Evolutionary conservation across 306 rosid genomes (phyloP).

Genomic region (Malus fusca): DNA sequence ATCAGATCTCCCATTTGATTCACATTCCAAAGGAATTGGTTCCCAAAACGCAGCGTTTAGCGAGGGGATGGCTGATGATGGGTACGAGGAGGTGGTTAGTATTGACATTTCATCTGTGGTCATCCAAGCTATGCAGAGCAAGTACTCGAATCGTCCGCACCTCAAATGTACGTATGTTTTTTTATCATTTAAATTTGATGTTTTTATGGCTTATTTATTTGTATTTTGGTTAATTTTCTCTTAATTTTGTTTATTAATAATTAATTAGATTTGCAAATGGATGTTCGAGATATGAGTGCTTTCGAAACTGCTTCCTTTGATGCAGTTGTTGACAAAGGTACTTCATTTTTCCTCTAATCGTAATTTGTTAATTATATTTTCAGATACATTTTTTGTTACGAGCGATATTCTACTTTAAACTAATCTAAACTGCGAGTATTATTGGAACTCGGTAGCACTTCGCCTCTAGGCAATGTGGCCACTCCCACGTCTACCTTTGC

Average conservation of each 20-base stretch:
- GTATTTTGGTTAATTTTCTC: neutral
- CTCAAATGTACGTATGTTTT: conserved; percentile 55
- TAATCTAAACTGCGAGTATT: too few species aligned
- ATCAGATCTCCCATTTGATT: neutral
- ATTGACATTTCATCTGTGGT: conserved; percentile 74
- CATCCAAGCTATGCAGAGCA: conserved; percentile 62
- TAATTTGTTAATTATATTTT: neutral
- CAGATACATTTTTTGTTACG: too few species aligned
- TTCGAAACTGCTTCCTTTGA: conserved; percentile 58
- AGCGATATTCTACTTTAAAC: too few species aligned
- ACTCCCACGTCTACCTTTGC: too few species aligned
- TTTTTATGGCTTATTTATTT: neutral
- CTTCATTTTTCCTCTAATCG: neutral
- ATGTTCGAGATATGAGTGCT: conserved; percentile 66
- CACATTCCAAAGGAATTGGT: neutral
- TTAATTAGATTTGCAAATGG: conserved; percentile 66
- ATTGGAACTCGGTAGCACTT: too few species aligned
- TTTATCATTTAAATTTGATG: neutral
- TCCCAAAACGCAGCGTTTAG: conserved; percentile 48
- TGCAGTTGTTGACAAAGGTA: conserved; percentile 76
- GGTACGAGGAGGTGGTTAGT: conserved; percentile 61
- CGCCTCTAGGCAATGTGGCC: too few species aligned
- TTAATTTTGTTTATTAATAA: conserved; percentile 12
- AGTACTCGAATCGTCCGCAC: conserved; percentile 39
- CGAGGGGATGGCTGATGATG: conserved; percentile 73